Percentiles rank a stretch among this genome's conserved stretches.
phyloP scores from a whole-genome alignment of 1,284 basidiomycete species.

The Lentinus polychrous region DNA sequence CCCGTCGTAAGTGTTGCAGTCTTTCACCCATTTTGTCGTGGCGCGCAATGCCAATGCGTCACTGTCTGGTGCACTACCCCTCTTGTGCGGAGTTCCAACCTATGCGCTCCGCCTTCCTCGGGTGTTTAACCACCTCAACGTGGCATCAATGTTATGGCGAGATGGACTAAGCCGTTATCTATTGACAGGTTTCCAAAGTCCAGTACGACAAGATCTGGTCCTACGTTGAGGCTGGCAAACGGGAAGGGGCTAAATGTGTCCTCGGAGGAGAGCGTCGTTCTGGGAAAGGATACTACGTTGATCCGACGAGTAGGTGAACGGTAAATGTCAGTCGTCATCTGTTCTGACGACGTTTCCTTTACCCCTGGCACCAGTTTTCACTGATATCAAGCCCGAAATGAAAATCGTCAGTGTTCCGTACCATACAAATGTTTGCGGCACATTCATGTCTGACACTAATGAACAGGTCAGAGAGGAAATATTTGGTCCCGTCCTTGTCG shows the following conservation, averaged over 20 bases:
- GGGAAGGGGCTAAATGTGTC: constrained; percentile 75
- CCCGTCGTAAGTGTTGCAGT: constrained; percentile 54
- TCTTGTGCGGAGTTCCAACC: too few relatives aligned
- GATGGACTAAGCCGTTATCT: constrained; percentile 1
- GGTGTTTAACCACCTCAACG: too few relatives aligned
- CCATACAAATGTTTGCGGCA: not conserved
- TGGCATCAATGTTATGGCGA: not conserved
- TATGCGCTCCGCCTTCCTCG: too few relatives aligned
- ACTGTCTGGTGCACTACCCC: too few relatives aligned
- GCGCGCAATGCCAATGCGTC: too few relatives aligned
- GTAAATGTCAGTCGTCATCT: not conserved
- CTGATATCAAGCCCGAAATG: constrained; percentile 66
- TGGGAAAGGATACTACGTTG: constrained; percentile 68
- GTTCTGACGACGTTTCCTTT: not conserved
- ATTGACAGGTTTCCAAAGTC: constrained; percentile 65
- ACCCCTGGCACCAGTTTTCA: constrained; percentile 51
- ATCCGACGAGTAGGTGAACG: constrained; percentile 60
- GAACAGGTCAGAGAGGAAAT: constrained; percentile 76
- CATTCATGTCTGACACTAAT: not conserved
- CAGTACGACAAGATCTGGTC: constrained; percentile 88
- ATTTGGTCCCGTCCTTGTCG: constrained; percentile 78
- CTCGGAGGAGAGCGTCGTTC: constrained; percentile 74
- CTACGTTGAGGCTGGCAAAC: constrained; percentile 85
- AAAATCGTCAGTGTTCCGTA: constrained; percentile 54
- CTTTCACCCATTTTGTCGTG: not conserved